A percentile compares a stretch with the other conserved stretches of the same genome.
Conservation (phyloP, 495 filamentous ascomycete species). For the Annulohypoxylon nitens region DNA sequence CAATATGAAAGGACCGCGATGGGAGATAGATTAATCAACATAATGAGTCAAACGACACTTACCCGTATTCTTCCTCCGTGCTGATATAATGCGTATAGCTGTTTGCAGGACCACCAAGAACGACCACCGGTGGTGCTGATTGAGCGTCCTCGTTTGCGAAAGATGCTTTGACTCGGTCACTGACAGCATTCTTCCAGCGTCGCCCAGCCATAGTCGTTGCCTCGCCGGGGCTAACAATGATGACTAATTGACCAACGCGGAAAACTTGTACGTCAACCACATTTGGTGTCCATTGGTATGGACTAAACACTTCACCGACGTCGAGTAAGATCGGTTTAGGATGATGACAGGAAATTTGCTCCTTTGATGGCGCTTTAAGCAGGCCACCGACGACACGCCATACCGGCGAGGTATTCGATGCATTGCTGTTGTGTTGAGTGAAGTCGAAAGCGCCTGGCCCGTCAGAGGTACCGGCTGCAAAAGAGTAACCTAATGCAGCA, state of each 20-base stretch:
- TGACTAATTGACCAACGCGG: conserved; percentile 87
- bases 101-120: conserved; percentile 94
- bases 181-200: conserved; percentile 88
- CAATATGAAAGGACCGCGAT: neutral
- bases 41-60: conserved; percentile 25
- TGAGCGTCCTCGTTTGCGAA: conserved; percentile 55
- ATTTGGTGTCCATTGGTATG: conserved; percentile 93
- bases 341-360: conserved; percentile 81
- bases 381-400: conserved; percentile 82
- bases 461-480: conserved; percentile 95
- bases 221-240: conserved; percentile 91
- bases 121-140: conserved; percentile 72
- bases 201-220: conserved; percentile 95
- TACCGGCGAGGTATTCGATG: conserved; percentile 82
- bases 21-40: neutral
- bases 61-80: conserved; percentile 88
- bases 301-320: conserved; percentile 81
- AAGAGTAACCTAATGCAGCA: conserved; percentile 93
- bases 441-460: conserved; percentile 95
- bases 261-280: conserved; percentile 93
- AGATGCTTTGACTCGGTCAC: conserved; percentile 61
- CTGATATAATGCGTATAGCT: conserved; percentile 96
- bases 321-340: conserved; percentile 92
- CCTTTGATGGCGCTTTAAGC: conserved; percentile 76
- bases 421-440: conserved; percentile 82